These are phyloP conservation scores for Wallemia hederae DNA, from an alignment of 1,284 basidiomycete species.

Conservation along the genomic window DNA sequence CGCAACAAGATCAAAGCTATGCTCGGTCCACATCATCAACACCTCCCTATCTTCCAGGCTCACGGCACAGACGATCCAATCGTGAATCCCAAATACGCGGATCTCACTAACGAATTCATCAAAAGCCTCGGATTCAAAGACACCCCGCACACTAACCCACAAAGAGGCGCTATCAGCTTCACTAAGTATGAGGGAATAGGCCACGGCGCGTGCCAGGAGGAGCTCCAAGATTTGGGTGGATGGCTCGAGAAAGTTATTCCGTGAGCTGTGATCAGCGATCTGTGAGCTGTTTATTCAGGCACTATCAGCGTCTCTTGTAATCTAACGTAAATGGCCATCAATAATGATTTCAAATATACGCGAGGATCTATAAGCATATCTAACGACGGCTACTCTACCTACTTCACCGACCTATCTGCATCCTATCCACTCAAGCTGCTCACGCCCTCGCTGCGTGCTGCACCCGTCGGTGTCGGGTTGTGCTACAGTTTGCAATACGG, in stretches of 20 bases:
- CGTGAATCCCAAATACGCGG: slow-evolving; percentile 25
- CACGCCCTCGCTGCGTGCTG: not conserved
- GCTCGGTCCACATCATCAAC: slow-evolving; percentile 14
- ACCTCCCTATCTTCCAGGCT: slow-evolving; percentile 59
- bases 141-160: slow-evolving; percentile 8
- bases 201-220: slow-evolving; percentile 31
- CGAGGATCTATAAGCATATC: not conserved
- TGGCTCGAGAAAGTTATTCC: not conserved
- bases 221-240: slow-evolving; percentile 28
- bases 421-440: not conserved
- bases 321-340: too few relatives aligned
- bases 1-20: slow-evolving; percentile 21
- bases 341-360: not conserved
- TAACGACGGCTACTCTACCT: not conserved
- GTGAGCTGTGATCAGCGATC: not conserved
- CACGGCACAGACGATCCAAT: slow-evolving; percentile 52
- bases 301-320: too few relatives aligned
- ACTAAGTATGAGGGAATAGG: slow-evolving; percentile 22
- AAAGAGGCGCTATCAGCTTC: slow-evolving; percentile 21
- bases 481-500: not conserved
- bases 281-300: too few relatives aligned
- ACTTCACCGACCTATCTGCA: not conserved
- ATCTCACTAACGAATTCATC: slow-evolving; percentile 27
- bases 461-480: not conserved
- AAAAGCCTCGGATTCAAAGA: slow-evolving; percentile 22